Evolutionary conservation across 352 stramenopile genomes (phyloP), one percentile per base, ranked within the genome.

Genomic region (Pythium brachiatum): DNA sequence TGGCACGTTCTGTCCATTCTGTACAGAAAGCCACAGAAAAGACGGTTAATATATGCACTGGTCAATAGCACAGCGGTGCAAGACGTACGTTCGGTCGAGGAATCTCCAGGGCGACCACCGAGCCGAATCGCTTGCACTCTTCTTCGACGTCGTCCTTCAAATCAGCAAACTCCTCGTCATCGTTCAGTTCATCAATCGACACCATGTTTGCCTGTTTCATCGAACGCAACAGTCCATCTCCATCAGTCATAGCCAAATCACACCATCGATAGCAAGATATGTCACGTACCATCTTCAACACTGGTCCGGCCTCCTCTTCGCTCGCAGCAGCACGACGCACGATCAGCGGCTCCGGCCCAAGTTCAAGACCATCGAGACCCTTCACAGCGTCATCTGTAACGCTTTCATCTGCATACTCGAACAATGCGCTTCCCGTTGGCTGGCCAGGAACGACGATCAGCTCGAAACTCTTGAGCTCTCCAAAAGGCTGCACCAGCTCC

Each of bases 91-190:
- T 86, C 25, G 85, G 83, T 50, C 87, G 85, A 25, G 85, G 87
- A 52, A 95, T 93, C 41, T 92, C 85, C 62, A 94, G 62, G 38
- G 70, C 66, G 34, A 79, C 69, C 2, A 95, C 77, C 7, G 67
- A 74, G 60, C 87, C 87, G 55, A 94, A 95, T 29, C 86, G 86
- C 69, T 92, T 95, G 74, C 87, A 95, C 61, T 95, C 87, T 68
- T 94, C 84, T 72, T 94, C 85, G 51, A 95, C 85, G 70, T 95
- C 87, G 80, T 94, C 85, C 69, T 88, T 85, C 73, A 95, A 72
- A 75, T 95, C 87, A 63, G 79, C 78, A 82, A 82, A 95, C 60
- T 93, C 83, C 51, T 91, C 81, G 53, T 95, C 87, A 81, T 95
- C 81, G 52, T 79, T 83, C 32, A 95, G 74, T 53, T 95, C 87